Conservation (phyloP, 1,284 basidiomycete species). For the Ustilago loliicola region DNA sequence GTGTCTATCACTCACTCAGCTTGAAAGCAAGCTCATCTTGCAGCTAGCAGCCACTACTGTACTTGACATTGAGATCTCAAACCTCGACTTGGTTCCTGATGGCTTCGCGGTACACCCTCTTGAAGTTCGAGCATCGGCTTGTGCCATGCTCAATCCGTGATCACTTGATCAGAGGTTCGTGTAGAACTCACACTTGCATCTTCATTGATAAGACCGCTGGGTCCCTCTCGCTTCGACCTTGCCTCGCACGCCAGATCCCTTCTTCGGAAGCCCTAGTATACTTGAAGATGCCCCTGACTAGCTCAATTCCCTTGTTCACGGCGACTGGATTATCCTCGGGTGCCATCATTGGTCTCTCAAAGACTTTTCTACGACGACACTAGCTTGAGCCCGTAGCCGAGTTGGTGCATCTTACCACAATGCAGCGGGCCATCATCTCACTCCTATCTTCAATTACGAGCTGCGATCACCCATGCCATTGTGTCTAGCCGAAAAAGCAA, state of each 20-base stretch:
- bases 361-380: background rate
- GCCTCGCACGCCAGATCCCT: background rate
- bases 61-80: background rate
- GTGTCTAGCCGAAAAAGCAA: background rate
- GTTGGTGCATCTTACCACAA: constrained; percentile 7
- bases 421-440: constrained; percentile 5
- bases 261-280: background rate
- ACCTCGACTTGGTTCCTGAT: background rate
- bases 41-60: background rate
- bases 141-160: no score
- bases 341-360: background rate
- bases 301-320: background rate
- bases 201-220: background rate
- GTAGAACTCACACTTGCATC: background rate
- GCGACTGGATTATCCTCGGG: background rate
- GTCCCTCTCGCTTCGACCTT: background rate
- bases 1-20: background rate
- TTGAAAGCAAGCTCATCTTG: background rate
- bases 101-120: background rate
- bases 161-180: no score
- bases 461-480: no score
- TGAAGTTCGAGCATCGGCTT: no score
- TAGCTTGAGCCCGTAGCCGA: background rate
- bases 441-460: background rate
- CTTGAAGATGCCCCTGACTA: background rate